These are phyloP conservation scores for Citrus sp. DNA, from an alignment of 345 rosid species.

Conservation along the genomic window DNA sequence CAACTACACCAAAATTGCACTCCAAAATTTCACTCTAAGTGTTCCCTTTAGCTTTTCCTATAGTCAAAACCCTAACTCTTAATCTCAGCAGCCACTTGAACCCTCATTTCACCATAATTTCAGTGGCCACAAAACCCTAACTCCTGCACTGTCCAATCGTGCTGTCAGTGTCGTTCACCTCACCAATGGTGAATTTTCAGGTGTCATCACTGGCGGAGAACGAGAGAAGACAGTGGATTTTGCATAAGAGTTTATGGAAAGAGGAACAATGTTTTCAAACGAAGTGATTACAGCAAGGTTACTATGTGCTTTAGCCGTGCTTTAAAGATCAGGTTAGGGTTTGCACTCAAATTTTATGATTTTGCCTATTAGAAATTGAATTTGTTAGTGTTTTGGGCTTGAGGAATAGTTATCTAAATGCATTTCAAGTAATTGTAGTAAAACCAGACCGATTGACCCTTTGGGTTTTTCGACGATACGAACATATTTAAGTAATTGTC, in stretches of 20 bases:
- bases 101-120: no score
- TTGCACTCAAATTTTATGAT: background rate
- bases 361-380: background rate
- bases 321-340: conserved; percentile 21
- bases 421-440: background rate
- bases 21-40: no score
- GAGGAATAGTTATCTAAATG: background rate
- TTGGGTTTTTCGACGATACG: background rate
- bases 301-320: conserved; percentile 70
- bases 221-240: conserved; percentile 53
- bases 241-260: conserved; percentile 60
- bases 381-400: no score
- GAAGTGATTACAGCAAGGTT: no score
- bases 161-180: no score
- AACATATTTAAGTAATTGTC: background rate
- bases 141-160: no score
- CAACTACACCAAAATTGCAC: no score
- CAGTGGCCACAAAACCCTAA: no score
- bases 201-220: conserved; percentile 33
- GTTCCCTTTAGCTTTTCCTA: no score
- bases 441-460: background rate
- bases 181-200: conserved; percentile 40
- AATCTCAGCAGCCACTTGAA: no score
- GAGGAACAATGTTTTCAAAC: conserved; percentile 25
- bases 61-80: no score